phyloP scores from a whole-genome alignment of 108 stramenopile species.

The Pseudonitzschia multistriata region DNA sequence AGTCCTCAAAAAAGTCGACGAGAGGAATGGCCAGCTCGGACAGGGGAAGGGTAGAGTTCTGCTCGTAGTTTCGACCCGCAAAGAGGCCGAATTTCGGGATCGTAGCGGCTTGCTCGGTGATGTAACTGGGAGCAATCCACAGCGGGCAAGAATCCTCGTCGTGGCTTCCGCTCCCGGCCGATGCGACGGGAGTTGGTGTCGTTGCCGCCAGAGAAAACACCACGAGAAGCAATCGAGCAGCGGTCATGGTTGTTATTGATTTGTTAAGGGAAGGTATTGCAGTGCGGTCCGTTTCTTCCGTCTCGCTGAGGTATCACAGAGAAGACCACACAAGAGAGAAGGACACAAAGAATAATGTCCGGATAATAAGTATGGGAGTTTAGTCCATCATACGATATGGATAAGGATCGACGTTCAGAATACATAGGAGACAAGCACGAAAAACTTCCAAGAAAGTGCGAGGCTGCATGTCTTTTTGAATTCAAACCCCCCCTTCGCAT shows the following conservation, averaged over 20 bases:
- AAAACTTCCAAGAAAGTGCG: too few species aligned
- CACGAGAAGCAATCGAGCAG: background rate
- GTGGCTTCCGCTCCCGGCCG: background rate
- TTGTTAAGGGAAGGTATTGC: too few species aligned
- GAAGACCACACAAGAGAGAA: too few species aligned
- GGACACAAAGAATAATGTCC: too few species aligned
- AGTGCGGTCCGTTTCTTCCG: too few species aligned
- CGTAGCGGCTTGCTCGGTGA: background rate
- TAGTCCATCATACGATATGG: too few species aligned
- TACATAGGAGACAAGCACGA: too few species aligned
- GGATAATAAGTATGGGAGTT: too few species aligned
- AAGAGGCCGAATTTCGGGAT: conserved; percentile 41
- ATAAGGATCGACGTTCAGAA: too few species aligned
- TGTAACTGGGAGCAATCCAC: conserved; percentile 45
- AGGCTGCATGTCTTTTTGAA: too few species aligned
- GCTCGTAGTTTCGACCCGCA: conserved; percentile 34
- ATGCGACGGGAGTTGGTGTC: background rate
- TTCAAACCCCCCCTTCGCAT: too few species aligned
- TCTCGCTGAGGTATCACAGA: too few species aligned
- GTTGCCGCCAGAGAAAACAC: background rate
- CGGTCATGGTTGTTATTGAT: background rate
- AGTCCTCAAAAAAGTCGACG: conserved; percentile 31
- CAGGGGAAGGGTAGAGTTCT: conserved; percentile 37
- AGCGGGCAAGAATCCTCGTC: conserved; percentile 28
- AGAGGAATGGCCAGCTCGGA: conserved; percentile 52